phyloP scores from a whole-genome alignment of 176 grass and related monocot species.

The Carex parvula region DNA sequence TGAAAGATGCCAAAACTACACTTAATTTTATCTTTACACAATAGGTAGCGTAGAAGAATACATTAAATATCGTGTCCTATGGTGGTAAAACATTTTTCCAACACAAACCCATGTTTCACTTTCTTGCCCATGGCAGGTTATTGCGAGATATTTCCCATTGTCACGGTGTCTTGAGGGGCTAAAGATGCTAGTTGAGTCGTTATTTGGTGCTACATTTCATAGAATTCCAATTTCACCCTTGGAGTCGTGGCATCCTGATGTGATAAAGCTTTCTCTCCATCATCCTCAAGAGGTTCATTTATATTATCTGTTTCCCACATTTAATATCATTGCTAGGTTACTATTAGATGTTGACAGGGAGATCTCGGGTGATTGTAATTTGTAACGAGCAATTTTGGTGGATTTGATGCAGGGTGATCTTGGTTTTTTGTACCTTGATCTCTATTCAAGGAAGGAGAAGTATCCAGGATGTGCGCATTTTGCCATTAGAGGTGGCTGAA shows the following conservation, averaged over 20 bases:
- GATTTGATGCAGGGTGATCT: constrained; percentile 63
- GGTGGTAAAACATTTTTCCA: not conserved
- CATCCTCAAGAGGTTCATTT: constrained; percentile 49
- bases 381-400: not conserved
- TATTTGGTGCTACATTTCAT: constrained; percentile 88
- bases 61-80: not conserved
- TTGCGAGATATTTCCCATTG: constrained; percentile 78
- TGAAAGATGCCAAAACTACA: not conserved
- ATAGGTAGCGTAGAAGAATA: not conserved
- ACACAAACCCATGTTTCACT: not conserved
- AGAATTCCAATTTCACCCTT: constrained; percentile 50
- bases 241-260: constrained; percentile 91
- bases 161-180: constrained; percentile 70
- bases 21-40: not conserved
- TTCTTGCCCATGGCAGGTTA: constrained; percentile 37
- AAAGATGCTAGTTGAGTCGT: constrained; percentile 73
- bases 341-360: not conserved
- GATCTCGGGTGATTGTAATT: not conserved
- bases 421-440: constrained; percentile 92
- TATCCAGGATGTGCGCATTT: constrained; percentile 94
- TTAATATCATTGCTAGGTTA: not conserved
- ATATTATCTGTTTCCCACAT: not conserved
- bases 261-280: constrained; percentile 86
- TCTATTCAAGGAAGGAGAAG: constrained; percentile 93
- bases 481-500: constrained; percentile 82